These are phyloP conservation scores for Zygosaccharomyces pseudorouxii DNA, from an alignment of 805 yeast species.

Conservation along the genomic window DNA sequence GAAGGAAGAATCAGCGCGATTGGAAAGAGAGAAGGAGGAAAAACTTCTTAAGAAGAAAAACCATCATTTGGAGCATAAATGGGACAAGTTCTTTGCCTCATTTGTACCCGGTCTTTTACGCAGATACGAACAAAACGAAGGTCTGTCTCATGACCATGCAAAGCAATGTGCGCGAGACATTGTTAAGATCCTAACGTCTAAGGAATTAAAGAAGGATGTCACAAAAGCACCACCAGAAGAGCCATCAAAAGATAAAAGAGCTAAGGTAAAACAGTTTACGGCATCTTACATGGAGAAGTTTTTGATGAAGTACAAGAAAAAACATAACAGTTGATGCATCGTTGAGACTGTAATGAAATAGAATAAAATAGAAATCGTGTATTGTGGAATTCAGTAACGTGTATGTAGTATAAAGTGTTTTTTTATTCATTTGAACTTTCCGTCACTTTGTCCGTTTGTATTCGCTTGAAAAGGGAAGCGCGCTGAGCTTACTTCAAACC, in stretches of 20 bases:
- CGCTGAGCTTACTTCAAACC: not conserved
- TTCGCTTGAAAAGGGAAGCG: slow-evolving; percentile 7
- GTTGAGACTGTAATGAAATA: not conserved
- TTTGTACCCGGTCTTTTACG: slow-evolving; percentile 76
- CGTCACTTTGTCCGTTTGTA: not conserved
- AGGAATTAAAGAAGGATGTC: slow-evolving; percentile 48
- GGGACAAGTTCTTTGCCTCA: slow-evolving; percentile 54
- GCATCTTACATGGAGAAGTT: slow-evolving; percentile 64
- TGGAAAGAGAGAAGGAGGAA: slow-evolving; percentile 24
- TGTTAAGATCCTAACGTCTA: slow-evolving; percentile 58
- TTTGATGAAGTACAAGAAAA: slow-evolving; percentile 41
- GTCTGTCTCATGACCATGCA: slow-evolving; percentile 62
- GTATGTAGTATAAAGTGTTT: slow-evolving; percentile 3
- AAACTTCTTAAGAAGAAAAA: slow-evolving; percentile 19
- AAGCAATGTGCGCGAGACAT: slow-evolving; percentile 80
- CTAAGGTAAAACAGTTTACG: slow-evolving; percentile 64
- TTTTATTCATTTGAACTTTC: not conserved
- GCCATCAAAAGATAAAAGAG: slow-evolving; percentile 57
- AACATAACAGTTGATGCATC: slow-evolving; percentile 35
- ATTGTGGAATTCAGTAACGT: not conserved
- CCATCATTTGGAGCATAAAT: slow-evolving; percentile 28
- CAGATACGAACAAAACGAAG: slow-evolving; percentile 49
- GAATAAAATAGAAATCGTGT: not conserved
- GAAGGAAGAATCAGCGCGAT: slow-evolving; percentile 16
- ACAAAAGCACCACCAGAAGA: slow-evolving; percentile 45